phyloP scores from a whole-genome alignment of 208 protist species.

The Trypanosoma cruzi region DNA sequence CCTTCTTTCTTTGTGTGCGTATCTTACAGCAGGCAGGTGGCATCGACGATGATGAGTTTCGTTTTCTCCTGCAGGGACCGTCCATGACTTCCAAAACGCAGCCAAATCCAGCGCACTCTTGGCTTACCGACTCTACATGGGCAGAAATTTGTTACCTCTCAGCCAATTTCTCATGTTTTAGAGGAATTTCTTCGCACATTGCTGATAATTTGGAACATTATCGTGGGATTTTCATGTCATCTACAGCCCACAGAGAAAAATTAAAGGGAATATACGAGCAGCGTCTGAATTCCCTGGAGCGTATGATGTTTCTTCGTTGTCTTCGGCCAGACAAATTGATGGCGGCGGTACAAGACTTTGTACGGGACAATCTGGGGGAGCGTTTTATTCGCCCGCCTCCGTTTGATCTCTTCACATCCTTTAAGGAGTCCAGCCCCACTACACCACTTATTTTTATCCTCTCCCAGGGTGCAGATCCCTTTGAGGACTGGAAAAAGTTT shows the following conservation, averaged over 20 bases:
- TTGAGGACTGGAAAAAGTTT: conserved; percentile 96
- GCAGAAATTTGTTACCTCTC: conserved; percentile 89
- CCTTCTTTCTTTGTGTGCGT: conserved; percentile 93
- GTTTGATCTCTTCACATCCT: conserved; percentile 96
- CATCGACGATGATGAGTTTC: conserved; percentile 86
- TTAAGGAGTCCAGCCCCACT: conserved; percentile 91
- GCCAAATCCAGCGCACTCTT: conserved; percentile 87
- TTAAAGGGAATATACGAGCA: conserved; percentile 81
- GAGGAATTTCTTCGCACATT: conserved; percentile 84
- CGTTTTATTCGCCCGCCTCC: conserved; percentile 96
- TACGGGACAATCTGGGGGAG: conserved; percentile 90
- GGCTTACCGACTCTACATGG: conserved; percentile 96
- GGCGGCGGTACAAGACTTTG: conserved; percentile 95
- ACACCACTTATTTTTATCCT: conserved; percentile 98
- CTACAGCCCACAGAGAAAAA: conserved; percentile 79
- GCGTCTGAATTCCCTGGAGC: conserved; percentile 93
- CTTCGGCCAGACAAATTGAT: conserved; percentile 98
- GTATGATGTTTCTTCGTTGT: conserved; percentile 95
- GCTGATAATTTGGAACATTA: conserved; percentile 74
- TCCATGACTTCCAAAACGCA: conserved; percentile 70
- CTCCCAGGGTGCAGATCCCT: conserved; percentile 98
- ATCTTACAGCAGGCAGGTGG: conserved; percentile 73
- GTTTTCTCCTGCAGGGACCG: conserved; percentile 93
- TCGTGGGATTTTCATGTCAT: conserved; percentile 92
- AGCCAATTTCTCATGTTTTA: conserved; percentile 85